phyloP scores from a whole-genome alignment of 352 stramenopile genomes.

The Globisporangium carolinianum region DNA sequence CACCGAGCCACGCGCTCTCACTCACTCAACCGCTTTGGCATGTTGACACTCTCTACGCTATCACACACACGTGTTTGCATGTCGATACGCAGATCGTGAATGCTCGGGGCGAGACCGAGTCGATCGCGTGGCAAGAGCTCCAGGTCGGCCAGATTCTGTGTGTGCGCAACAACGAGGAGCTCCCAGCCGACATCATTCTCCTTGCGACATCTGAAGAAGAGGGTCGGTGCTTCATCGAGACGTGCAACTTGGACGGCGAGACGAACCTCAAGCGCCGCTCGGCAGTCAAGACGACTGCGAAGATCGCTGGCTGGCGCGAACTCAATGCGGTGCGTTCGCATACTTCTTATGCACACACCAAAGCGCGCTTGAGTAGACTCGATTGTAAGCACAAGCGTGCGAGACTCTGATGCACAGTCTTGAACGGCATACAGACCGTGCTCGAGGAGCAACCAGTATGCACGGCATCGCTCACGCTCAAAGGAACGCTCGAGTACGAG shows the following conservation, averaged over 20 bases:
- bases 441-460: conserved; percentile 19
- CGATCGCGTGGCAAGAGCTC: conserved; percentile 64
- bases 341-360: conserved; percentile 21
- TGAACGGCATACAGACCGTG: conserved; percentile 13
- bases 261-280: conserved; percentile 89
- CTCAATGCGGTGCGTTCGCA: conserved; percentile 24
- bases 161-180: conserved; percentile 46
- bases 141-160: conserved; percentile 62
- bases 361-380: too few species aligned
- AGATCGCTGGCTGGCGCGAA: conserved; percentile 48
- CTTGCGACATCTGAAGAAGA: conserved; percentile 68
- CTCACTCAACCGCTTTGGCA: background rate
- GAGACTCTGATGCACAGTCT: conserved; percentile 78
- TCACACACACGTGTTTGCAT: too few species aligned
- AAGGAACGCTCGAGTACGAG: conserved; percentile 44
- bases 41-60: background rate
- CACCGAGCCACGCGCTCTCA: background rate
- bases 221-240: conserved; percentile 89
- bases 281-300: conserved; percentile 44
- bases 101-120: conserved; percentile 22
- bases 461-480: conserved; percentile 20
- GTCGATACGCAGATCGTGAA: background rate
- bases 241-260: conserved; percentile 91
- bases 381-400: too few species aligned
- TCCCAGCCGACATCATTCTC: conserved; percentile 78